These are phyloP conservation scores for Drosera spatulata DNA, from an alignment of 179 eudicot genomes.

Conservation along the genomic window DNA sequence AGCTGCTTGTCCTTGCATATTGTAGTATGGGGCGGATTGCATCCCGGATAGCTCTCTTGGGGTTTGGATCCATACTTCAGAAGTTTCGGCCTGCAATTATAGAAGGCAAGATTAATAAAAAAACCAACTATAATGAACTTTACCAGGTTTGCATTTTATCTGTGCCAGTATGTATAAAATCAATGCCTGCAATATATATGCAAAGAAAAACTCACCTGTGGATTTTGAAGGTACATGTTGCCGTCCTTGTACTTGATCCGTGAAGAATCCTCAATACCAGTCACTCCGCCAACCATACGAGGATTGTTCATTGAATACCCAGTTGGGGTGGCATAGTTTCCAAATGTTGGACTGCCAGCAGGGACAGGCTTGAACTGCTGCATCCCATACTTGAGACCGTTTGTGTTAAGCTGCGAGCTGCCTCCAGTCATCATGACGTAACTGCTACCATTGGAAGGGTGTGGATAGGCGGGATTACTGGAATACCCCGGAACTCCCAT, in stretches of 20 bases:
- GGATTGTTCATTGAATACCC: conserved; percentile 81
- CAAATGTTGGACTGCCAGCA: conserved; percentile 55
- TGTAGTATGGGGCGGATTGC: conserved; percentile 82
- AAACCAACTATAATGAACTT: no score
- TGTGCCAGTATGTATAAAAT: neutral
- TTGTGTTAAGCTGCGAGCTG: conserved; percentile 56
- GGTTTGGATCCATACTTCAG: conserved; percentile 86
- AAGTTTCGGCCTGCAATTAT: conserved; percentile 59
- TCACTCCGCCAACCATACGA: conserved; percentile 64
- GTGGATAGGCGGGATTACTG: conserved; percentile 66
- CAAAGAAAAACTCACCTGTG: conserved; percentile 43
- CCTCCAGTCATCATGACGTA: conserved; percentile 84
- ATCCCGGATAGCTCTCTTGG: conserved; percentile 63
- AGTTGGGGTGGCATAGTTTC: conserved; percentile 47
- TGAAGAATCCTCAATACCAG: conserved; percentile 70
- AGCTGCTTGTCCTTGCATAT: conserved; percentile 69
- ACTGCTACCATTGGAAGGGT: conserved; percentile 78
- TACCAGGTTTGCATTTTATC: no score
- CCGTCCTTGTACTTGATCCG: conserved; percentile 78
- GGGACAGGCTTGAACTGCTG: conserved; percentile 87
- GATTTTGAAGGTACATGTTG: conserved; percentile 71
- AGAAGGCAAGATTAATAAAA: neutral
- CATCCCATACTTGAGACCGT: conserved; percentile 62
- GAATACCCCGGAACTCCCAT: conserved; percentile 82
- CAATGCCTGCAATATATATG: neutral